Evolutionary conservation across 1,284 basidiomycete species (phyloP), one percentile per base, ranked within the genome.

Genomic region (Heterobasidion occidentale): DNA sequence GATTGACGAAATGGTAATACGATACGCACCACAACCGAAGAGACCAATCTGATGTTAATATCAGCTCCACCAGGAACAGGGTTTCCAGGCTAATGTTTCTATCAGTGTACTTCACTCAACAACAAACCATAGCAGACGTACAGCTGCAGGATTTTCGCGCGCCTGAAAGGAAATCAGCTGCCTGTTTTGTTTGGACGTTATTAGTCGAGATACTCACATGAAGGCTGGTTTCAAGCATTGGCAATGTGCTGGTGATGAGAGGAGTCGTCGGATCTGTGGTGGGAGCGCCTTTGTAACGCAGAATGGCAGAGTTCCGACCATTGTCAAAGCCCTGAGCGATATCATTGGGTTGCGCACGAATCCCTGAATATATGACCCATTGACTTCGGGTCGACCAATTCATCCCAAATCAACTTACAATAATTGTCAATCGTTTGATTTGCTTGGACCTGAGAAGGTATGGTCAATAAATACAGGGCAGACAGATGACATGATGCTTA

Each of bases 281-380:
- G 0, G 68, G 61, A 2, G 81, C 81, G 7, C 76, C 76, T 1
- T 46, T 57, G 60, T 85, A 85, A 15, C 78, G 74, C 38, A 85
- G 62, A 54, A 84, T 81, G 1, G 80, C 83, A 27, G 71, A 71
- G 61, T 79, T 79, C 44, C 75, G 62, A 2, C 76, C 76, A 8
- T 65, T 68, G 0, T 58, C 63, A 57, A 76, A 33, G 20, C 53
- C 54, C 14, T 35, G 54, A 15, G 48, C 54, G 38, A 33, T 46
- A 12, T 15, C n/a, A 33, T 57, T 61, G 11, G 59, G 60, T 27
- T 53, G 44, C 9, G 63, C 57, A 27, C 62, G 61, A 27, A 65
- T 67, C 65, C 63, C 64, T 65, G 50, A n/a, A 27, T 15, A 9
- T 19, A 5, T 19, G 9, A 15, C 15, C 3, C 3, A 20, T 46